Conservation (phyloP, 106 monocot genomes). For the Phalaenopsis equestris region DNA sequence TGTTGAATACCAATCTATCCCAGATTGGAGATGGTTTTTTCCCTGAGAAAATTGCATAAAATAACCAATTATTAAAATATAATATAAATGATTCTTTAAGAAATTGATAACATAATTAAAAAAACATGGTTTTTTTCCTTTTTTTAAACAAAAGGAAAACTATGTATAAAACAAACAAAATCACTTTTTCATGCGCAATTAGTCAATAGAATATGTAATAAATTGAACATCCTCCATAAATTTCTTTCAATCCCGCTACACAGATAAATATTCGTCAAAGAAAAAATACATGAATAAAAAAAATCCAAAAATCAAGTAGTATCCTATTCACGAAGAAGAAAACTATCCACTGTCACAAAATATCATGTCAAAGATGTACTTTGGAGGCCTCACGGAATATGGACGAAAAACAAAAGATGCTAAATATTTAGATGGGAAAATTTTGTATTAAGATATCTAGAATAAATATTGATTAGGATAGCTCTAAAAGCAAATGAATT, state of each 20-base stretch:
- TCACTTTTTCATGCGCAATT: too few relatives aligned
- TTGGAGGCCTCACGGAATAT: neutral
- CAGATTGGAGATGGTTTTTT: constrained; percentile 83
- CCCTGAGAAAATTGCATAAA: constrained; percentile 35
- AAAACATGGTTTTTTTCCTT: neutral
- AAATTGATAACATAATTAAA: neutral
- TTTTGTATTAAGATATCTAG: too few relatives aligned
- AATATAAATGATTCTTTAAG: neutral
- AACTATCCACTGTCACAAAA: neutral
- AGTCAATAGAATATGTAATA: neutral
- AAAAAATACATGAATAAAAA: neutral
- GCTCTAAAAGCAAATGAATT: too few relatives aligned
- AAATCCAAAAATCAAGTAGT: neutral
- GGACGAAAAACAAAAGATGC: too few relatives aligned
- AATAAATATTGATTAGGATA: too few relatives aligned
- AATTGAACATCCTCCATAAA: neutral
- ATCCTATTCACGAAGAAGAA: neutral
- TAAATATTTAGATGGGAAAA: too few relatives aligned
- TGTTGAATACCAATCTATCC: constrained; percentile 92
- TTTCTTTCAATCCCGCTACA: neutral
- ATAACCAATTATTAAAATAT: neutral
- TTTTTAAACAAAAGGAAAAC: neutral
- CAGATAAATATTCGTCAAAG: neutral
- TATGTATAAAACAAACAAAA: too few relatives aligned
- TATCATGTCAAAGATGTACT: neutral